Conservation (phyloP, 2,329 filamentous ascomycete species). For the Dactylellina cionopaga region DNA sequence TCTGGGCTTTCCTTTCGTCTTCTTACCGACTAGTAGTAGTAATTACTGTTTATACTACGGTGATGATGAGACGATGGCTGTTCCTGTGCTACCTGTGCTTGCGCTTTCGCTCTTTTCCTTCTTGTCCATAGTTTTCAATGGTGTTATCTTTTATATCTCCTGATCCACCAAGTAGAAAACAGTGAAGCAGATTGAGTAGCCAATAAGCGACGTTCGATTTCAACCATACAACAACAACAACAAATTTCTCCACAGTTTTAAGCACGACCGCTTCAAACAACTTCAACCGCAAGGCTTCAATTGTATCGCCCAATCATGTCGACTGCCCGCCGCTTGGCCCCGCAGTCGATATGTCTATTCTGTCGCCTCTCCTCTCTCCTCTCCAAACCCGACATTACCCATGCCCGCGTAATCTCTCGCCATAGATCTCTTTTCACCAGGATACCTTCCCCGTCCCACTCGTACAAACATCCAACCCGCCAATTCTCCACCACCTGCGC, state of each 20-base stretch:
- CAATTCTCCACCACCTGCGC: not conserved
- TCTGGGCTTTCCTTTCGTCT: constrained; percentile 7
- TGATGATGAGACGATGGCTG: constrained; percentile 27
- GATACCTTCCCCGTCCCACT: not conserved
- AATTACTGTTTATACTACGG: constrained; percentile 9
- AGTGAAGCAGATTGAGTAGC: not conserved
- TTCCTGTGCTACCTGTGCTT: constrained; percentile 7
- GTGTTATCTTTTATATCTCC: not conserved
- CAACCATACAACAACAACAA: constrained; percentile 1
- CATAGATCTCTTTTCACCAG: too few relatives aligned
- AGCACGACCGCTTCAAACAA: not conserved
- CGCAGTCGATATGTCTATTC: constrained; percentile 44
- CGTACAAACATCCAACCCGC: not conserved
- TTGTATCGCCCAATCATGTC: constrained; percentile 22
- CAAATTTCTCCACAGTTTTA: constrained; percentile 10
- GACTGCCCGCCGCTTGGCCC: constrained; percentile 37
- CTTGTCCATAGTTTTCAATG: constrained; percentile 37
- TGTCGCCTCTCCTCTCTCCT: constrained; percentile 32
- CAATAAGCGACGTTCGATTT: constrained; percentile 17
- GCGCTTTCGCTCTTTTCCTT: not conserved
- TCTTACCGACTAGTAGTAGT: constrained; percentile 19
- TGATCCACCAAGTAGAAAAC: not conserved
- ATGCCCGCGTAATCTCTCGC: not conserved
- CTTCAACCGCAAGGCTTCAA: not conserved
- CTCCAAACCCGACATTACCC: constrained; percentile 3